Base-by-base conservation (phyloP, 495 filamentous ascomycete species). In the Xeromyces bisporus region DNA sequence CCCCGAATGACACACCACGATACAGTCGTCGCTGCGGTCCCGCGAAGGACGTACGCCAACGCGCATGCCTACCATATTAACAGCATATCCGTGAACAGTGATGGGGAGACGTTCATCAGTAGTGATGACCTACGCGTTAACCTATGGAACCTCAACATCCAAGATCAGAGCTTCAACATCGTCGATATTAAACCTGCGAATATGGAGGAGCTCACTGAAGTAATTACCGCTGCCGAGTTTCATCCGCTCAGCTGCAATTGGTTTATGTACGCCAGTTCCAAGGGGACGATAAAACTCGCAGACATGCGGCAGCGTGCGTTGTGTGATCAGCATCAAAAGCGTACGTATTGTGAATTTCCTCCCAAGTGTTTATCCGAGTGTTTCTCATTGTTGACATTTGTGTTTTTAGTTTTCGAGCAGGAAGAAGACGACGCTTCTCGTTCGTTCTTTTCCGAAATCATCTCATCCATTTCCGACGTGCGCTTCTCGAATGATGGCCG, bases 201-300 rank as follows among this genome's bases (percentile, higher is more conserved):
- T 54, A 97, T 97, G 89, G 89, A 97, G 55, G 89, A 97, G 62
- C 66, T 97, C 40, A 97, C 89, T 1, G 89, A 97, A 55, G 89
- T 97, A 34, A 96, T 97, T 43, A 97, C 89, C 16, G 89, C 89
- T 20, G 91, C 89, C 26, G 89, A 97, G 49, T 97, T 97, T 51
- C 89, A 97, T 51, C 89, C 89, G 16, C 66, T 74, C 43, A 93
- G 87, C 63, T 97, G 89, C 63, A 97, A 97, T 56, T 93, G 82
- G 84, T 97, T 97, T 59, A 97, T 97, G 91, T 97, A 97, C 51
- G 89, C 89, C 35, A 94, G 87, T 51, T 94, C 86, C 29, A 97
- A 97, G 56, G 89, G 89, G 32, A 97, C 89, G 7, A 96, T 97
- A 62, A 97, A 97, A 62, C 66, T 97, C 32, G 89, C 89, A 18